Conservation (phyloP, 192 early-diverging fungal genomes). For the Phlyctochytrium arcticum region DNA sequence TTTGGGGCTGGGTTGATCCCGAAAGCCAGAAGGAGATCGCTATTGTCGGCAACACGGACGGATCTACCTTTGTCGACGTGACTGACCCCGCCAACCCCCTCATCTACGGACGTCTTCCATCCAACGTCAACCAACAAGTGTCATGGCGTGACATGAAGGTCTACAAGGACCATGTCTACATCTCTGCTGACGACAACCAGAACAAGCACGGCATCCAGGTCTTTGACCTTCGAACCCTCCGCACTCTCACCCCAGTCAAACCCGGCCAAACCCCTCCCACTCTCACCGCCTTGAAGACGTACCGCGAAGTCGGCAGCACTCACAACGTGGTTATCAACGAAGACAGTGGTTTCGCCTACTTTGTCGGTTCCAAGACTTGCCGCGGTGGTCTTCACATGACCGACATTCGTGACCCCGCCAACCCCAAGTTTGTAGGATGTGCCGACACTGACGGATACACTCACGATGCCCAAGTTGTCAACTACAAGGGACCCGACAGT, state of each 20-base stretch:
- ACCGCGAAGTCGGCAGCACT: not conserved
- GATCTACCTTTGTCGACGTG: not conserved
- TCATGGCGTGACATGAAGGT: slow-evolving; percentile 1
- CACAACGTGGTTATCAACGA: slow-evolving; percentile 5
- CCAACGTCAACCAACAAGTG: not conserved
- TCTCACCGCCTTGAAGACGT: not conserved
- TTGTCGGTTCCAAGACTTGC: not conserved
- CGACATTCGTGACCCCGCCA: not conserved
- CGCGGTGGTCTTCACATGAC: not conserved
- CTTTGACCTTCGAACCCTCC: not conserved
- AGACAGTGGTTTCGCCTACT: not conserved
- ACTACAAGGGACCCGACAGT: not conserved
- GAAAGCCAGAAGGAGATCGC: not conserved
- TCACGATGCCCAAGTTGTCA: not conserved
- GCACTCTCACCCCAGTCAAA: not conserved
- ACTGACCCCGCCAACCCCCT: not conserved
- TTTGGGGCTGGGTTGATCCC: not conserved
- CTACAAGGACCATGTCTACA: slow-evolving; percentile 1
- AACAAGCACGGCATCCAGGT: not conserved
- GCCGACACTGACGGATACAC: not conserved
- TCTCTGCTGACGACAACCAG: not conserved
- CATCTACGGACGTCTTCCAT: not conserved
- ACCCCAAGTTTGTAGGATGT: slow-evolving; percentile 1
- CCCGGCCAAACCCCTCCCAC: not conserved
- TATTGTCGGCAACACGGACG: not conserved